Evolutionary conservation across 495 filamentous ascomycete species (phyloP).

Genomic region (Darksidea phi): DNA sequence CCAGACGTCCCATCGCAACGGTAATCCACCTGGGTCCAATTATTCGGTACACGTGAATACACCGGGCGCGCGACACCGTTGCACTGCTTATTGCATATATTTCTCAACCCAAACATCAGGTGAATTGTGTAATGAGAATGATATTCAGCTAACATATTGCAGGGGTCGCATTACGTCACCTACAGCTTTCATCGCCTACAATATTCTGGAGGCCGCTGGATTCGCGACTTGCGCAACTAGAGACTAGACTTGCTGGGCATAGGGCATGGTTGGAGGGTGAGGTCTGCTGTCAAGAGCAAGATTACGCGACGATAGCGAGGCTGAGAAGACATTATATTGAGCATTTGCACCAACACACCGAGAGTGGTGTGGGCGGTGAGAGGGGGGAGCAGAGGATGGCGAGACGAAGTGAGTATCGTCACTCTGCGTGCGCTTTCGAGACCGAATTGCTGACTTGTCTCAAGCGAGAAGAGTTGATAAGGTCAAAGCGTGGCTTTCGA

Average conservation of each 20-base stretch:
- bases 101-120: constrained; percentile 7
- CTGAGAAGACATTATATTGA: constrained; percentile 19
- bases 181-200: neutral
- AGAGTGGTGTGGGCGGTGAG: constrained; percentile 3
- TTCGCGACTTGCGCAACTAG: constrained; percentile 20
- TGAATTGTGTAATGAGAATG: neutral
- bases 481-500: constrained; percentile 23
- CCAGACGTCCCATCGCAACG: neutral
- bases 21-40: neutral
- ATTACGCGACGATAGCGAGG: constrained; percentile 10
- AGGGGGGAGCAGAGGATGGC: constrained; percentile 17
- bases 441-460: neutral
- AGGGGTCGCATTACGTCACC: constrained; percentile 27
- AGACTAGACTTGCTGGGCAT: constrained; percentile 17
- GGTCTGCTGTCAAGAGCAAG: neutral
- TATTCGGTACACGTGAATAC: neutral
- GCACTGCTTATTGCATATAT: constrained; percentile 1
- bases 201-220: constrained; percentile 27
- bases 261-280: constrained; percentile 25
- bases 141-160: constrained; percentile 14
- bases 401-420: constrained; percentile 9
- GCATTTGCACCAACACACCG: constrained; percentile 9
- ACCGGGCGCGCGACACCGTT: neutral
- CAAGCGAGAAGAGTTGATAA: constrained; percentile 20
- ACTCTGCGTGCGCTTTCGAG: neutral